Evolutionary conservation across 2,329 filamentous ascomycete species (phyloP).

Genomic region (Aspergillus sp.): DNA sequence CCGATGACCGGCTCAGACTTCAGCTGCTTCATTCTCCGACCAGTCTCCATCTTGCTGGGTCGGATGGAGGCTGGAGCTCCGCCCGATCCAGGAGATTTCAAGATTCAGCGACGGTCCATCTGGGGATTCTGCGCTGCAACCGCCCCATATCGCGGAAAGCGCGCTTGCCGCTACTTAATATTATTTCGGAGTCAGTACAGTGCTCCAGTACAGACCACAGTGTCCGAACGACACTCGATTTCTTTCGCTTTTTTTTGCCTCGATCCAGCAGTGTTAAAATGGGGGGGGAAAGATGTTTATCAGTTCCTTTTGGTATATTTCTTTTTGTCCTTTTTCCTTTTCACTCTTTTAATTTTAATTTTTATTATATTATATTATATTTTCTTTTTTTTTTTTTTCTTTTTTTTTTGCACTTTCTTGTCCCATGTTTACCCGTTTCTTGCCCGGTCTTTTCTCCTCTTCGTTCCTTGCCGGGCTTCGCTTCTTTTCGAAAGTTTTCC

Average conservation of each 20-base stretch:
- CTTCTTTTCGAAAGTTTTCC: conserved; percentile 5
- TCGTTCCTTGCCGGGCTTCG: conserved; percentile 1
- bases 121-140: conserved; percentile 36
- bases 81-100: conserved; percentile 2
- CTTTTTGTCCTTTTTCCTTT: conserved; percentile 1
- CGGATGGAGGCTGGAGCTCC: conserved; percentile 5
- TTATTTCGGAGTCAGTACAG: neutral
- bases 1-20: conserved; percentile 5
- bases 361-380: neutral
- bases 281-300: conserved; percentile 3
- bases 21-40: neutral
- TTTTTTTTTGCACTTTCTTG: neutral
- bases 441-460: neutral
- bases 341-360: neutral
- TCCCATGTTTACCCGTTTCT: conserved; percentile 4
- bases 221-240: conserved; percentile 8
- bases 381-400: neutral
- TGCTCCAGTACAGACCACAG: neutral
- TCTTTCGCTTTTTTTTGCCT: conserved; percentile 2
- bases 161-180: conserved; percentile 36
- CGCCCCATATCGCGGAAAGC: conserved; percentile 37
- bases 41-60: neutral
- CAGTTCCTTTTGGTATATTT: neutral
- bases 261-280: conserved; percentile 14
- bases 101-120: conserved; percentile 14